These are phyloP conservation scores for Pythium dissotocum DNA, from an alignment of 352 stramenopile genomes.

Conservation along the genomic window DNA sequence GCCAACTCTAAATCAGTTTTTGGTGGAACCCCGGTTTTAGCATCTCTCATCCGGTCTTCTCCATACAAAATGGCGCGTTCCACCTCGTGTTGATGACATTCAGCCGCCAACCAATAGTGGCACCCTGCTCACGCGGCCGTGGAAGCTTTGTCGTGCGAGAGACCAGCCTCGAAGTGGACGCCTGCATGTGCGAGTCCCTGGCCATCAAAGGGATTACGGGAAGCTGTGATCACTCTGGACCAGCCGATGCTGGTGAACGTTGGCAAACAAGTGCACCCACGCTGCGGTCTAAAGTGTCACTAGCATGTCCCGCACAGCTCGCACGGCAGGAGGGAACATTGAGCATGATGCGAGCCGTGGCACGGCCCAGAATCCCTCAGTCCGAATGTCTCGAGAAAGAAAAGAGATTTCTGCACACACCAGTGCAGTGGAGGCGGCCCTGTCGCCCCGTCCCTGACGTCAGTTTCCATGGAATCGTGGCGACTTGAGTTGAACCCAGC, in stretches of 20 bases:
- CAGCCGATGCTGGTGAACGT: constrained; percentile 4
- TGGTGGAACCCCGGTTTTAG: not conserved
- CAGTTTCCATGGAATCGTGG: constrained; percentile 1
- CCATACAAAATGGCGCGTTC: not conserved
- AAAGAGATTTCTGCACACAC: not conserved
- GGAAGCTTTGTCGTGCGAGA: not conserved
- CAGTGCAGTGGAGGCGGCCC: not conserved
- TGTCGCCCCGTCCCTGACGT: constrained; percentile 2
- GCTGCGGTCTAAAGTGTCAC: not conserved
- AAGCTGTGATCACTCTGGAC: not conserved
- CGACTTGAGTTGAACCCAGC: constrained; percentile 8
- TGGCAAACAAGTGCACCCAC: not conserved
- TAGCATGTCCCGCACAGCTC: not conserved
- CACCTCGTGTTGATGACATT: not conserved
- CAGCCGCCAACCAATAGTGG: no score
- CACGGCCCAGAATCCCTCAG: no score
- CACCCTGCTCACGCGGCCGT: not conserved
- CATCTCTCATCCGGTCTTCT: not conserved
- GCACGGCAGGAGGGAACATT: not conserved
- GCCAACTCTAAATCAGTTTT: not conserved
- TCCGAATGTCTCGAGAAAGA: not conserved
- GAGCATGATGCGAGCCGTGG: not conserved
- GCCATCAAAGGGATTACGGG: not conserved
- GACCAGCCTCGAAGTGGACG: not conserved
- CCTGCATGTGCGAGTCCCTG: not conserved